A percentile compares a stretch with the other conserved stretches of the same genome.
Conservation (phyloP, 768 basidiomycete species). For the Leccinum rimulosum region DNA sequence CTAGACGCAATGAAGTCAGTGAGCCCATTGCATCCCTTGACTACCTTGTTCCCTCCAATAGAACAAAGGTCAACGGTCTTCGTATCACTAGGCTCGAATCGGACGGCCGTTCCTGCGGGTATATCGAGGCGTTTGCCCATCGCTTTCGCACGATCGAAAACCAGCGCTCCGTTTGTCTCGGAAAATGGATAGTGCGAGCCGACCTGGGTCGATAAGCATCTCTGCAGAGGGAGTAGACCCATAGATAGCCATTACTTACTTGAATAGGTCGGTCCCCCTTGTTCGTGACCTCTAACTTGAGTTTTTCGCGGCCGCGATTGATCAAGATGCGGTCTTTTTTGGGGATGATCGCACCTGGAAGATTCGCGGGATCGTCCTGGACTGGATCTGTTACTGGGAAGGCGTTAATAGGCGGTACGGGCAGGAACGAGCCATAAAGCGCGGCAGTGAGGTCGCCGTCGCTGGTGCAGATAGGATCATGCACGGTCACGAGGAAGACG, state of each 20-base stretch:
- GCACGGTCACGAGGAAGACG: constrained; percentile 96
- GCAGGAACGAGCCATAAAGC: constrained; percentile 93
- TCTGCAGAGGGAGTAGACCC: background rate
- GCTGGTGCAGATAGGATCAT: constrained; percentile 89
- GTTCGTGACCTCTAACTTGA: constrained; percentile 79
- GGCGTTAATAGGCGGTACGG: constrained; percentile 59
- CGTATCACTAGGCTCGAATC: constrained; percentile 91
- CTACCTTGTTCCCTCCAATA: constrained; percentile 67
- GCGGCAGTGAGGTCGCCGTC: constrained; percentile 77
- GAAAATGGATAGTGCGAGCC: constrained; percentile 95
- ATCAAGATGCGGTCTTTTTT: constrained; percentile 66
- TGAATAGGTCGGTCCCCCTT: constrained; percentile 93
- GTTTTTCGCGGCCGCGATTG: constrained; percentile 69
- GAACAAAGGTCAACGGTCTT: constrained; percentile 82
- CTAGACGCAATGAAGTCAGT: constrained; percentile 42
- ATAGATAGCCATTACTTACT: constrained; percentile 39
- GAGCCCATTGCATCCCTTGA: constrained; percentile 81
- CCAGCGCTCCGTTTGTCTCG: constrained; percentile 79
- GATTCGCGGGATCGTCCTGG: constrained; percentile 49
- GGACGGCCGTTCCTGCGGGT: constrained; percentile 89
- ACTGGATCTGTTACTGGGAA: constrained; percentile 59
- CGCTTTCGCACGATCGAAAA: constrained; percentile 78
- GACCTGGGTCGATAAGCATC: constrained; percentile 45
- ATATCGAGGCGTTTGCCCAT: constrained; percentile 91
- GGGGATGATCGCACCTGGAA: constrained; percentile 76